Evolutionary conservation across 768 basidiomycete species (phyloP).

Genomic region (Strobilomyces confusus): DNA sequence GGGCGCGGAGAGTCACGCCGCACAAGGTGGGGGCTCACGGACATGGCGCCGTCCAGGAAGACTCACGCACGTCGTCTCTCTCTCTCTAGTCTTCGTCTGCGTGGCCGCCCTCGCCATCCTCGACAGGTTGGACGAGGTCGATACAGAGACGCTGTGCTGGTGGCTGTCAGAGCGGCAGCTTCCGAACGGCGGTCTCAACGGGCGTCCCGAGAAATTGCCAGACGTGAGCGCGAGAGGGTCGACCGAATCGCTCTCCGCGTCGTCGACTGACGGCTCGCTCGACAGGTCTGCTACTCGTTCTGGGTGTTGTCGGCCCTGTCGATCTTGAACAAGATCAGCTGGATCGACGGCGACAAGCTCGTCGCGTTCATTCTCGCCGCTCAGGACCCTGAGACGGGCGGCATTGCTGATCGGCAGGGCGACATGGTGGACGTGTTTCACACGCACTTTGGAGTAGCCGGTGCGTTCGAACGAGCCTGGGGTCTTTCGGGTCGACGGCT

Average conservation of each 20-base stretch:
- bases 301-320: conserved; percentile 91
- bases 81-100: conserved; percentile 76
- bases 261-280: not conserved
- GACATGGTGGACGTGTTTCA: conserved; percentile 98
- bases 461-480: conserved; percentile 32
- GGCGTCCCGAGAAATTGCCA: conserved; percentile 95
- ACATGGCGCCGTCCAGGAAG: not conserved
- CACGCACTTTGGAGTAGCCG: conserved; percentile 88
- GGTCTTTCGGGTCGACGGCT: not conserved
- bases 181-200: conserved; percentile 91
- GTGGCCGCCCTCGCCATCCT: conserved; percentile 84
- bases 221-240: conserved; percentile 59
- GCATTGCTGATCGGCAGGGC: conserved; percentile 91
- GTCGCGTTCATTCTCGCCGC: conserved; percentile 81
- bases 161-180: conserved; percentile 95
- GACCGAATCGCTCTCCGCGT: not conserved
- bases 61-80: not conserved
- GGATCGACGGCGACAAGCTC: conserved; percentile 85
- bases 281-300: conserved; percentile 83
- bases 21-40: conserved; percentile 57
- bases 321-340: conserved; percentile 75
- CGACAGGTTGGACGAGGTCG: conserved; percentile 75
- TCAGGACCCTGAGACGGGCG: conserved; percentile 86
- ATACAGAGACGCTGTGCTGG: conserved; percentile 78
- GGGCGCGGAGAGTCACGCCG: conserved; percentile 93